Conservation (phyloP, 495 filamentous ascomycete genomes). For the Aspergillus ellipticus region DNA sequence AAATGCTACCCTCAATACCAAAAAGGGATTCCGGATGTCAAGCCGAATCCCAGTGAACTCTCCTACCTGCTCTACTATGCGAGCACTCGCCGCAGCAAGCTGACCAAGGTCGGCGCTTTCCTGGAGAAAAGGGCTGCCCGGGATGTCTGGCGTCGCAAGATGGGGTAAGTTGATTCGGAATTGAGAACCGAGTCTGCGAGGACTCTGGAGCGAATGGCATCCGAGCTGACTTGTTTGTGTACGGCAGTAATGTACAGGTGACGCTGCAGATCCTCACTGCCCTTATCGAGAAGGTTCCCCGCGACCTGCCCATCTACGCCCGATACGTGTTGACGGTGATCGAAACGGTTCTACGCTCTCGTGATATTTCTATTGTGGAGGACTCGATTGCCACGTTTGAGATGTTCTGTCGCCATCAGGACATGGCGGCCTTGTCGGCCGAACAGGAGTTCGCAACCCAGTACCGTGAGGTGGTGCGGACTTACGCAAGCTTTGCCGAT, state of each 20-base stretch:
- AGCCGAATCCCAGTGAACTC: conserved; percentile 89
- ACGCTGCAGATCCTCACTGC: conserved; percentile 84
- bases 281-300: conserved; percentile 85
- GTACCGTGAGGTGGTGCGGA: conserved; percentile 72
- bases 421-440: conserved; percentile 68
- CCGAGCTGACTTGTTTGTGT: conserved; percentile 9
- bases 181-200: background rate
- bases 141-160: conserved; percentile 76
- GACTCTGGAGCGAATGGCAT: too few species aligned
- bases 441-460: conserved; percentile 80
- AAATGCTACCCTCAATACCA: conserved; percentile 91
- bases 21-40: conserved; percentile 83
- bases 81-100: conserved; percentile 85
- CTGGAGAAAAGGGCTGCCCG: conserved; percentile 84
- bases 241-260: conserved; percentile 93
- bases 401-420: conserved; percentile 77
- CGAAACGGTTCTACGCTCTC: conserved; percentile 68
- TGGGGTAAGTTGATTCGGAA: conserved; percentile 60
- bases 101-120: conserved; percentile 89
- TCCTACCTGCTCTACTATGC: conserved; percentile 95
- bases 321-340: conserved; percentile 75
- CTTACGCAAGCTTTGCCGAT: conserved; percentile 73
- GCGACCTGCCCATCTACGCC: conserved; percentile 84
- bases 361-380: conserved; percentile 85
- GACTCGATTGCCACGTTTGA: conserved; percentile 79